Conservation (phyloP, 2,329 filamentous ascomycete genomes). For the Penicillium freii region DNA sequence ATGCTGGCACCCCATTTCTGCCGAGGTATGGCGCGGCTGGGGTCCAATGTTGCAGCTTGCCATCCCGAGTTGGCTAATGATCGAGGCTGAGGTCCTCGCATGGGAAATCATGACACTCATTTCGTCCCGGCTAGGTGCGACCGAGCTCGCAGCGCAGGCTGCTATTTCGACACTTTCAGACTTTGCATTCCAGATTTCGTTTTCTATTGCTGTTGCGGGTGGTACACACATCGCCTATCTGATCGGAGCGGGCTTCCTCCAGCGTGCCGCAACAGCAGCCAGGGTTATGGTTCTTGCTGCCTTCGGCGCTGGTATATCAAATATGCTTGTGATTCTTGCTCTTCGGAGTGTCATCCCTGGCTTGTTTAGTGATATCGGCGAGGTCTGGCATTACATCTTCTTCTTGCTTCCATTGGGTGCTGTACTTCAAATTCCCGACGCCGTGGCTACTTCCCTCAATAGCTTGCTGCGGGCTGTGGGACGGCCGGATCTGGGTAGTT, state of each 20-base stretch:
- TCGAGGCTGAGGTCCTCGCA: slow-evolving; percentile 82
- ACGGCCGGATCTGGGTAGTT: slow-evolving; percentile 79
- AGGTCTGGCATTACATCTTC: slow-evolving; percentile 65
- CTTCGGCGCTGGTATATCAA: slow-evolving; percentile 68
- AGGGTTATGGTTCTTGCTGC: slow-evolving; percentile 67
- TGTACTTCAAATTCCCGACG: slow-evolving; percentile 81
- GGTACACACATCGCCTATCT: slow-evolving; percentile 87
- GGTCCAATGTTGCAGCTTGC: slow-evolving; percentile 77
- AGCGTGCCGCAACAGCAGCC: slow-evolving; percentile 73
- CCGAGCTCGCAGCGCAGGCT: slow-evolving; percentile 78
- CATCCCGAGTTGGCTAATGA: slow-evolving; percentile 82
- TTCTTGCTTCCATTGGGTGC: slow-evolving; percentile 72
- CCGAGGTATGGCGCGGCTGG: slow-evolving; percentile 67
- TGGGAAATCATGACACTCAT: slow-evolving; percentile 83
- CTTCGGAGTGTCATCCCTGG: slow-evolving; percentile 69
- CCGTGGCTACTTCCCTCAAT: slow-evolving; percentile 70
- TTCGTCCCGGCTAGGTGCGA: slow-evolving; percentile 70
- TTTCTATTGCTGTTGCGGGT: slow-evolving; percentile 79
- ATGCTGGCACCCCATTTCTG: slow-evolving; percentile 74
- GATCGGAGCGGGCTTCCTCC: slow-evolving; percentile 76
- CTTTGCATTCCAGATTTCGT: slow-evolving; percentile 82
- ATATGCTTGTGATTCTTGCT: slow-evolving; percentile 63
- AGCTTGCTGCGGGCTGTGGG: slow-evolving; percentile 83
- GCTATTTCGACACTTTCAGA: slow-evolving; percentile 72
- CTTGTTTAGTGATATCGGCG: slow-evolving; percentile 68